A percentile compares a stretch with the other conserved stretches of the same genome.
These are phyloP conservation scores for Besnoitia besnoiti DNA, from an alignment of 169 alveolate genomes.

Conservation along the genomic window DNA sequence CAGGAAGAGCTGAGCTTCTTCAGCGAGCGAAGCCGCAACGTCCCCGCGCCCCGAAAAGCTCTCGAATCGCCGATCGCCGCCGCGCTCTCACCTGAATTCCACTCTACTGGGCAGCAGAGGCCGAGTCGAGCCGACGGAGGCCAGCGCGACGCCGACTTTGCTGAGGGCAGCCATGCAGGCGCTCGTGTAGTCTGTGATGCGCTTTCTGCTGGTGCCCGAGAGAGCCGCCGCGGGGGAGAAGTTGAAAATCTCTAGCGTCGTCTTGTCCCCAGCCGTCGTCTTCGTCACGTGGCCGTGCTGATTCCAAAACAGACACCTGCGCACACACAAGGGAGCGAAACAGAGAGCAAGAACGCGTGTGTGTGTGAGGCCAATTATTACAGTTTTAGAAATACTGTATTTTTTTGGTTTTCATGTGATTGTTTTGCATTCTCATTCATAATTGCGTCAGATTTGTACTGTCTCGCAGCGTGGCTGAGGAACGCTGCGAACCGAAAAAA, in stretches of 20 bases:
- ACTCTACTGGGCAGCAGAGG: not conserved
- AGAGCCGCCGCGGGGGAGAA: not conserved
- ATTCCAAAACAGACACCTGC: conserved; percentile 14
- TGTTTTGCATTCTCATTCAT: too few species aligned
- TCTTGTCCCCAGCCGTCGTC: not conserved
- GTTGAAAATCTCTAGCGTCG: not conserved
- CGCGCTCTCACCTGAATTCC: conserved; percentile 2
- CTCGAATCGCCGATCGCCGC: not conserved
- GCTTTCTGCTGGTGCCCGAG: not conserved
- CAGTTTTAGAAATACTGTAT: too few species aligned
- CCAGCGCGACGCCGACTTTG: conserved; percentile 18
- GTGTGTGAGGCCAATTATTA: too few species aligned
- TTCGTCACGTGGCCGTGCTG: conserved; percentile 31
- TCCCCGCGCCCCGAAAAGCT: not conserved
- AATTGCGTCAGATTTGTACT: too few species aligned
- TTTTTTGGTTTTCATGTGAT: too few species aligned
- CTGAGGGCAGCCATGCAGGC: conserved; percentile 7
- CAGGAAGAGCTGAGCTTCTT: too few species aligned
- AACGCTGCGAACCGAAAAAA: too few species aligned
- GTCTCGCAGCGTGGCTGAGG: too few species aligned
- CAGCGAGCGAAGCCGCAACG: too few species aligned
- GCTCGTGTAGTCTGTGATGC: not conserved
- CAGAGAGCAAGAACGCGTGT: not conserved
- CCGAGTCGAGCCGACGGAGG: not conserved
- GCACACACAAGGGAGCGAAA: not conserved